Evolutionary conservation across 2,329 filamentous ascomycete species (phyloP).

Genomic region (Coniella vitis): DNA sequence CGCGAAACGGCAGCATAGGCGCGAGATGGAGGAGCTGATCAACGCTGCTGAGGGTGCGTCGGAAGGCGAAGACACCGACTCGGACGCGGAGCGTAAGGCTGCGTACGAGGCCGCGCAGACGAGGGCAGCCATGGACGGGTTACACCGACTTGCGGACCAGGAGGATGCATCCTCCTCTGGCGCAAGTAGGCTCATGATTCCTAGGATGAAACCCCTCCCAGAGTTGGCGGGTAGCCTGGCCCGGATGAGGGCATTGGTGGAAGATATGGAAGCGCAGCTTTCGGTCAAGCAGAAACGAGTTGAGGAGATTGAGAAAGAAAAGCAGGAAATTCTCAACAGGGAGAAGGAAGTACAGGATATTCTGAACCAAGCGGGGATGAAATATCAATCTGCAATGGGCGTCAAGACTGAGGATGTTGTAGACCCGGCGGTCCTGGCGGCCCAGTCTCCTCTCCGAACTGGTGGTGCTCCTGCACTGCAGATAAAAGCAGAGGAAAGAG

Average conservation of each 20-base stretch:
- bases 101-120: slow-evolving; percentile 87
- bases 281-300: slow-evolving; percentile 55
- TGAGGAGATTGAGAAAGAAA: slow-evolving; percentile 61
- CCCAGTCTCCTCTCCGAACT: slow-evolving; percentile 26
- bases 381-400: slow-evolving; percentile 41
- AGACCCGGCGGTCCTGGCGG: slow-evolving; percentile 18
- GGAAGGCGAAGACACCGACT: slow-evolving; percentile 57
- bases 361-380: slow-evolving; percentile 72
- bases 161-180: slow-evolving; percentile 27
- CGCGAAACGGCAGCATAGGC: slow-evolving; percentile 56
- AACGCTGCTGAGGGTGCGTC: slow-evolving; percentile 47
- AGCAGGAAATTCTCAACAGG: slow-evolving; percentile 57
- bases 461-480: slow-evolving; percentile 19
- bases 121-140: slow-evolving; percentile 73
- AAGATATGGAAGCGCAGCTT: slow-evolving; percentile 57
- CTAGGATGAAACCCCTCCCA: slow-evolving; percentile 72
- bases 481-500: slow-evolving; percentile 29
- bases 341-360: slow-evolving; percentile 76
- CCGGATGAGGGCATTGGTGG: slow-evolving; percentile 54
- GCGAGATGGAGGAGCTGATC: slow-evolving; percentile 80
- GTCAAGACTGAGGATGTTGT: slow-evolving; percentile 10
- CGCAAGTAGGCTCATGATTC: slow-evolving; percentile 35
- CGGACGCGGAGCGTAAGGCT: slow-evolving; percentile 62
- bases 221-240: slow-evolving; percentile 62
- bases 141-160: slow-evolving; percentile 40